These are phyloP conservation scores for Hymenoscyphus fructigenus DNA, from an alignment of 2,329 filamentous ascomycete genomes.

Conservation along the genomic window DNA sequence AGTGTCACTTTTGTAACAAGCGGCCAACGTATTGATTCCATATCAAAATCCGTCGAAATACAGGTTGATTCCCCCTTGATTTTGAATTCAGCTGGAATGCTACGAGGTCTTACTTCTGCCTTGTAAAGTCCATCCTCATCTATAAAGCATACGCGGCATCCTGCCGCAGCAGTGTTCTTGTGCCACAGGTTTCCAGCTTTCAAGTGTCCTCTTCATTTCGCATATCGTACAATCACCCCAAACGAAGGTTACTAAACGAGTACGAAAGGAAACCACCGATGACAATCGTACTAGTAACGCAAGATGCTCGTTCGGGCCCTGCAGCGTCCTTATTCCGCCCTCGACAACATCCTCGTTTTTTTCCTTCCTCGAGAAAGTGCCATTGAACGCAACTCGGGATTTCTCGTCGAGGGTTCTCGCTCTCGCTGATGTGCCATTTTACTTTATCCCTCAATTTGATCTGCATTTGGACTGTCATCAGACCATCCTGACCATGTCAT, in stretches of 20 bases:
- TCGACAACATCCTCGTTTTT: neutral
- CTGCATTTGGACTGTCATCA: neutral
- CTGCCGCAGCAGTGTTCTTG: neutral
- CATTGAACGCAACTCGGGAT: too few species aligned
- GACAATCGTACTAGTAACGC: neutral
- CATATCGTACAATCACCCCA: too few species aligned
- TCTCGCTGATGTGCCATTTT: neutral
- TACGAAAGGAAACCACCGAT: neutral
- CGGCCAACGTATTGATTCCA: neutral
- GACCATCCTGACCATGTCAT: neutral
- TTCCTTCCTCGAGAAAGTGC: too few species aligned
- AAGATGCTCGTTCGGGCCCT: neutral
- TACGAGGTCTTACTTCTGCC: neutral
- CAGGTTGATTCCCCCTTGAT: neutral
- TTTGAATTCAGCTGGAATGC: neutral
- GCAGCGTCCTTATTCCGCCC: neutral
- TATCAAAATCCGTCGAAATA: neutral
- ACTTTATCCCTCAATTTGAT: neutral
- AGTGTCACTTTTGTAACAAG: neutral
- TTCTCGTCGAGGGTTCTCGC: neutral
- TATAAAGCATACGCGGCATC: neutral
- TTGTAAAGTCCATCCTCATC: too few species aligned
- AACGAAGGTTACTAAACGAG: neutral
- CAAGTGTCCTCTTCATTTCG: neutral
- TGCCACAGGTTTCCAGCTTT: neutral